Base-by-base conservation (phyloP, 73 alveolate species). In the Paramecium caudatum region DNA sequence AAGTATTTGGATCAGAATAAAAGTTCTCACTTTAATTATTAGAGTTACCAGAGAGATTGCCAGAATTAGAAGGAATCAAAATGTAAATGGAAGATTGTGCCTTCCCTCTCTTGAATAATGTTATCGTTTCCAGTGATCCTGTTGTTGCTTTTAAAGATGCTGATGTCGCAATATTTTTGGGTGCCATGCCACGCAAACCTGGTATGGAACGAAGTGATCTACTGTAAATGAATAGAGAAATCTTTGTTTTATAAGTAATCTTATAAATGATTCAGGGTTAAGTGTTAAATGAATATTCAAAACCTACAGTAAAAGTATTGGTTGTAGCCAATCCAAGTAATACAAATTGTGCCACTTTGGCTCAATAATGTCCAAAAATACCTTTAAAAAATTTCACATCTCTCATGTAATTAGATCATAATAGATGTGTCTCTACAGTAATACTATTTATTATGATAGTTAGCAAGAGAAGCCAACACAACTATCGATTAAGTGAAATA, bases 261-360 rank as follows among this genome's bases (percentile, higher is more conserved):
- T 70, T 91, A 83, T 39, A 83, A 92, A 17, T 90, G 33, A 94
- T 50, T 13, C 96, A 96, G 90, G 99, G 99, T 3, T 82, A 82
- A 68, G 97, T 97, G 2, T 90, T 95, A 46, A 94, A 93, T 55
- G 91, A 94, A 88, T 86, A 88, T 55, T 97, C 98, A 8, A 94
- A 94, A 61, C 92, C 91, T 82, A 95, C 94, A 74, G 95, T 90
- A 32, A 96, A 95, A 95, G 86, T 93, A 30, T 80, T 96, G 43
- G 99, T 96, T 4, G 96, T 96, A 13, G 98, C 98, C 10, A 96
- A 96, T 92, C 99, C 99, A 45, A 95, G 97, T 36, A 96, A 96
- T 70, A 96, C 99, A 7, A 96, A 96, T 65, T 95, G 98, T 47
- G 86, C 94, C 63, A 93, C 95, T 32, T 74, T 96, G 91, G 91